Percentiles rank a stretch among this genome's conserved stretches.
phyloP scores from a whole-genome alignment of 2,329 filamentous ascomycete genomes.

The Penicillium thymicola region DNA sequence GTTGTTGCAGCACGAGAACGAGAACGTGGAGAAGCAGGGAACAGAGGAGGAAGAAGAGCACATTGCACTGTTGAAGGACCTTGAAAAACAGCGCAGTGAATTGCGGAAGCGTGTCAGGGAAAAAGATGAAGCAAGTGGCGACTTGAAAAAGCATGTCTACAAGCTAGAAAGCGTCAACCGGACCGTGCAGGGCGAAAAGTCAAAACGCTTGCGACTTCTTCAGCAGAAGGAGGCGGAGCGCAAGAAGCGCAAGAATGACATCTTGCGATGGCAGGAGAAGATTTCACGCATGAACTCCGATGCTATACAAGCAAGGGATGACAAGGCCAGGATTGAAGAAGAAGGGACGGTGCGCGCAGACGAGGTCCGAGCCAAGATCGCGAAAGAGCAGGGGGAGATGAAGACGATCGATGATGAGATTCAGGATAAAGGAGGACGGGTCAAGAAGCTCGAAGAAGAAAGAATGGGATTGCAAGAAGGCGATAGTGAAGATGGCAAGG shows the following conservation, averaged over 20 bases:
- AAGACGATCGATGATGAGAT: slow-evolving; percentile 61
- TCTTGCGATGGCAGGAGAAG: slow-evolving; percentile 56
- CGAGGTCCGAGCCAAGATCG: slow-evolving; percentile 45
- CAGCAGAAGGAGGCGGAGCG: slow-evolving; percentile 60
- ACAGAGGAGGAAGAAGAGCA: slow-evolving; percentile 67
- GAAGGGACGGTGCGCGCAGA: slow-evolving; percentile 39
- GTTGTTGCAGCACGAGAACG: slow-evolving; percentile 74
- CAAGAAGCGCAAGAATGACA: slow-evolving; percentile 59
- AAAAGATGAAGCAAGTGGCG: slow-evolving; percentile 85
- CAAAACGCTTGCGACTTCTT: slow-evolving; percentile 67
- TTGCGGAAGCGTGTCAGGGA: slow-evolving; percentile 76
- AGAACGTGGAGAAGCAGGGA: slow-evolving; percentile 70
- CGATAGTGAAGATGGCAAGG: slow-evolving; percentile 50
- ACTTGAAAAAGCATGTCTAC: slow-evolving; percentile 76
- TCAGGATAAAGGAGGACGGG: slow-evolving; percentile 57
- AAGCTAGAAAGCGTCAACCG: slow-evolving; percentile 78
- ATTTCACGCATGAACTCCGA: slow-evolving; percentile 52
- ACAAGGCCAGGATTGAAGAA: slow-evolving; percentile 42
- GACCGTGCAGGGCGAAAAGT: slow-evolving; percentile 71
- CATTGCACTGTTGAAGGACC: slow-evolving; percentile 60
- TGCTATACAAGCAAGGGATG: slow-evolving; percentile 43
- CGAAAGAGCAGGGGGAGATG: slow-evolving; percentile 48
- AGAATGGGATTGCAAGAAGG: slow-evolving; percentile 49
- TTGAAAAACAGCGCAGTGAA: slow-evolving; percentile 74
- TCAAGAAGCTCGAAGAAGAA: slow-evolving; percentile 61